Conservation (phyloP, 78 protist species). For the Dictyostelium brefeldianum region DNA sequence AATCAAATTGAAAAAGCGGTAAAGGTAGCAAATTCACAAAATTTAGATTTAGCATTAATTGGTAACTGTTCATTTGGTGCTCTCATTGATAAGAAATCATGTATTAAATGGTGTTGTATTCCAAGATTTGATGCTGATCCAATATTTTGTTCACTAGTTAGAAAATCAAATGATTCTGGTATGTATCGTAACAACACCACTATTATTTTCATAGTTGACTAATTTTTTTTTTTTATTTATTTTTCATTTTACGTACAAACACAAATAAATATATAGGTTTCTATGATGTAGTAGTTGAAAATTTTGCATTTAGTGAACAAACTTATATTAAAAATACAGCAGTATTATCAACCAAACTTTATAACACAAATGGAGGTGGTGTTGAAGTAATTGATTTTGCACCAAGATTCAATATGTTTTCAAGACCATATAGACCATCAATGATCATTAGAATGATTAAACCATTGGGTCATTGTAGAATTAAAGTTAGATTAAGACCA, state of each 20-base stretch:
- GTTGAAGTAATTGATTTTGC: slow-evolving; percentile 84
- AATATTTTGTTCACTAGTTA: slow-evolving; percentile 83
- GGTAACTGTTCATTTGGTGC: slow-evolving; percentile 85
- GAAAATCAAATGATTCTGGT: slow-evolving; percentile 72
- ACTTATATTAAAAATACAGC: slow-evolving; percentile 81
- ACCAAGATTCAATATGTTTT: slow-evolving; percentile 81
- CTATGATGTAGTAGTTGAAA: slow-evolving; percentile 78
- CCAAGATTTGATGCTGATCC: slow-evolving; percentile 91
- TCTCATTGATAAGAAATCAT: slow-evolving; percentile 64
- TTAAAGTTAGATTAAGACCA: slow-evolving; percentile 80
- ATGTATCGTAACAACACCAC: too few species aligned
- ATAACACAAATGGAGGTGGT: slow-evolving; percentile 57
- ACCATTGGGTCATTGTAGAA: slow-evolving; percentile 78
- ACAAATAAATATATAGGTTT: too few species aligned
- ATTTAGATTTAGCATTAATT: slow-evolving; percentile 78
- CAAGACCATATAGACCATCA: slow-evolving; percentile 76
- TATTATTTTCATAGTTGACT: too few species aligned
- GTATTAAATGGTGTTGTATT: slow-evolving; percentile 84
- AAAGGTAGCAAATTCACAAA: slow-evolving; percentile 30
- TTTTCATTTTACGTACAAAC: too few species aligned
- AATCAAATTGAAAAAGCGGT: slow-evolving; percentile 6
- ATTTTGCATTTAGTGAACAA: slow-evolving; percentile 80
- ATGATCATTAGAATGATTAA: slow-evolving; percentile 70
- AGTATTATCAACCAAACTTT: slow-evolving; percentile 50
- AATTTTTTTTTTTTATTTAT: background rate